Evolutionary conservation across 108 stramenopile genomes (phyloP), one percentile per base, ranked within the genome.

Genomic region (Cyclotella choctawhatcheeana): DNA sequence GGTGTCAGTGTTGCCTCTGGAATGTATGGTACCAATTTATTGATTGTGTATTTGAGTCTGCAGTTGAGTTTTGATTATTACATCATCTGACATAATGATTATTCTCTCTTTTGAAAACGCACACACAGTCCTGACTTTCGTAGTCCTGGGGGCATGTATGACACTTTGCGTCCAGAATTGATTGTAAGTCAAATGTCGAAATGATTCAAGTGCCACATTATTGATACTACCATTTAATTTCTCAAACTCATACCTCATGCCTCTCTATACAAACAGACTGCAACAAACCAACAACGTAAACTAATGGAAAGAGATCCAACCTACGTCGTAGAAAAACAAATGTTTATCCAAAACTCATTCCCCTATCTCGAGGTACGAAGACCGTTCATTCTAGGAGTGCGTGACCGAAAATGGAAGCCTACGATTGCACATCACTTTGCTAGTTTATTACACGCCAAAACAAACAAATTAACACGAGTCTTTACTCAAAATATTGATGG

Each of bases 401-500:
- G 67, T 53, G 35, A 82, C 20, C 63, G 76, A 8, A 51, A 71
- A 67, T 93, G 89, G 89, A 84, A 89, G 63, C 79, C 88, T 35
- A 88, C 88, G 8, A 74, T 89, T 40, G 78, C 83, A 4, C 93
- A 93, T 58, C 63, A 76, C 45, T 93, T 93, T 73, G 48, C 77
- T 8, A 65, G 82, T 60, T 67, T 88, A 0, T 67, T 91, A 16
- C 77, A 88, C 50, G 44, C 27, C 24, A 86, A 84, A 58, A 86
- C 87, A 16, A 64, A 67, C 55, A 88, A 87, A 61, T 65, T 94
- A 33, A 88, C 83, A 18, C 69, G 89, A 34, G 54, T 86, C 8
- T 91, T 88, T 62, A 91, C 91, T 27, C 93, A 95, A 77, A 95
- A 95, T 64, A 95, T 95, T 71, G 93, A 95, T 76, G 93, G 93